Base-by-base conservation (phyloP, 2,329 filamentous ascomycete species). In the Fusarium miscanthi region DNA sequence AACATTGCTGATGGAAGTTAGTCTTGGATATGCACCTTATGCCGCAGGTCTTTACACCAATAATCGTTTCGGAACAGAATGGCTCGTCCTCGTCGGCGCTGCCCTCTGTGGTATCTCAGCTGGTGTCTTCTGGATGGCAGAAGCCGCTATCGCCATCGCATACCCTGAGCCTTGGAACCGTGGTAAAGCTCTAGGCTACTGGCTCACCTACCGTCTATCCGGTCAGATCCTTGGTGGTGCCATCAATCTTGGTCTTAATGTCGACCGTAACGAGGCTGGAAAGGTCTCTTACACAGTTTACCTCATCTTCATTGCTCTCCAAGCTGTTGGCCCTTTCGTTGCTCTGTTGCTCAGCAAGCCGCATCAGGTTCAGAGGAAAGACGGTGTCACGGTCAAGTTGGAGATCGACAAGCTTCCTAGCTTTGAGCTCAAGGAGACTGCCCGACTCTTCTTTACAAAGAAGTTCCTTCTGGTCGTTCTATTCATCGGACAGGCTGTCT, bases 101-200 rank as follows among this genome's bases (percentile, higher is more conserved):
- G 90, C 90, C 0, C 82, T 92, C 1, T 94, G 92, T 70, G 92
- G 92, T 23, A 85, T 93, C 37, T 91, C 89, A 0, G 92, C 92
- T 0, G 92, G 92, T 1, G 84, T 94, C 1, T 94, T 94, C 80
- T 94, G 92, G 92, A 90, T 90, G 85, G 89, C 91, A 0, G 92
- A 94, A 80, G 90, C 90, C 2, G 91, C 92, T 1, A 92, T 94
- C 63, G 91, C 91, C 0, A 87, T 94, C 25, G 86, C 89, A 0
- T 94, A 94, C 71, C 91, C 92, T 0, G 92, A 94, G 74, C 90
- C 91, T 0, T 89, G 88, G 77, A 92, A 92, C 52, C 87, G 88
- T 59, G 91, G 90, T 1, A 86, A 86, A 21, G 88, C 90, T 23
- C 82, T 94, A 0, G 92, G 91, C 0, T 90, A 91, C 76, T 94